Conservation (phyloP, 108 stramenopile species). For the Cyclotella choctawhatcheeana region DNA sequence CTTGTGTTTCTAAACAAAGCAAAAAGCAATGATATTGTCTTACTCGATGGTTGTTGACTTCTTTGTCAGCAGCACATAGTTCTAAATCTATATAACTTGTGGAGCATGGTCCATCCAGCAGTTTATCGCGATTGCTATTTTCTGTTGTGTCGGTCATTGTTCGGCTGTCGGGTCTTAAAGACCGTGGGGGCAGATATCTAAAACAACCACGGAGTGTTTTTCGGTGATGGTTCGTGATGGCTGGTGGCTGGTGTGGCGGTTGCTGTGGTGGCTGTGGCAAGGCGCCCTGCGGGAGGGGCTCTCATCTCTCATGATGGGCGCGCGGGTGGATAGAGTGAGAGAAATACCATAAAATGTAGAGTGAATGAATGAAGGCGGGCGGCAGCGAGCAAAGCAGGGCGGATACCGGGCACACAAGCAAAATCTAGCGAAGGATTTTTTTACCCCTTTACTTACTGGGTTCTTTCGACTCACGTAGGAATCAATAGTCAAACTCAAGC, state of each 20-base stretch:
- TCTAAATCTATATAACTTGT: slow-evolving; percentile 36
- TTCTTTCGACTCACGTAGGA: not conserved
- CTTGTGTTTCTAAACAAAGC: not conserved
- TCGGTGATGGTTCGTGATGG: no score
- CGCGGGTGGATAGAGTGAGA: no score
- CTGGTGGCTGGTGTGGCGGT: no score
- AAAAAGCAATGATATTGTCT: not conserved
- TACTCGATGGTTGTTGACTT: slow-evolving; percentile 30
- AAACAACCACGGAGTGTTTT: no score
- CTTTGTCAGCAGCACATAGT: slow-evolving; percentile 31
- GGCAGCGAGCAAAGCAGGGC: no score
- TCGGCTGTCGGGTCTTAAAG: not conserved
- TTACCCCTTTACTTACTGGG: not conserved
- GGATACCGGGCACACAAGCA: no score
- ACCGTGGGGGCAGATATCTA: not conserved
- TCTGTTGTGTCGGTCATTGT: slow-evolving; percentile 8
- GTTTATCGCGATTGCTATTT: slow-evolving; percentile 19
- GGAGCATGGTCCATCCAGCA: slow-evolving; percentile 36
- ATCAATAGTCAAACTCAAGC: not conserved
- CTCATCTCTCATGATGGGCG: no score
- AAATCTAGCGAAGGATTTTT: no score
- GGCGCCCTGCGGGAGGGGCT: no score
- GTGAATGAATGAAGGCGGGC: no score
- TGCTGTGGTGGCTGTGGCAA: no score
- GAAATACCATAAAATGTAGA: no score